Evolutionary conservation across 148 eudicot species (phyloP), one percentile per base, ranked within the genome.

Genomic region (Rhododendron ferrugineum): DNA sequence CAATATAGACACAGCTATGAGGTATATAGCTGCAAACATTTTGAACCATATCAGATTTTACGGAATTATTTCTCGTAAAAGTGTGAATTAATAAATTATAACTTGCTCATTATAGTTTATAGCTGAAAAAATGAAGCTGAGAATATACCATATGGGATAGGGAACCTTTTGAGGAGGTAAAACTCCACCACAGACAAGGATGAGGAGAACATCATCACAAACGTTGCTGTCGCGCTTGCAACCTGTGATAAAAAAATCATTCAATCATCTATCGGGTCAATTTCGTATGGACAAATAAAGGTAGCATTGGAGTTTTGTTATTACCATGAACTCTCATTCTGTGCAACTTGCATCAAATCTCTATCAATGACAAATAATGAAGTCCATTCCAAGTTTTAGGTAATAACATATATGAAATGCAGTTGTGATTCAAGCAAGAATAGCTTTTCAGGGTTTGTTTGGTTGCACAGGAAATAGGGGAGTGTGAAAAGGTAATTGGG

Each of bases 171-270:
- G 56, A 97, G 94, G 77, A 97, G 94, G 90, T 97, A 95, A 77
- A 96, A 97, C 90, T 97, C 99, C 85, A 97, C 95, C 84, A 97
- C 99, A 26, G 99, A 97, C 83, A 97, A 88, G 64, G 99, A 97
- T 75, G 99, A 93, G 13, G 99, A 97, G 86, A 91, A 97, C 89
- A 97, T 86, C 99, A 97, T 97, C 86, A 97, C 99, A 86, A 97
- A 96, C 4, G 99, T 96, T 56, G 99, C 99, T 85, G 99, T 96
- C 49, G 99, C 96, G 62, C 99, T 97, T 26, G 99, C 98, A 44
- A 94, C 98, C 98, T 96, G 89, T 56, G 79, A 83, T 78, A 6
- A 14, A 46, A 37, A 74, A 72, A 28, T 46, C 4, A 75, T 28
- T 7, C 5, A 15, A 13, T 75, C 6, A 56, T 42, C 7, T 22